Conservation (phyloP, 2,329 filamentous ascomycete genomes). For the Teratosphaeria gauchensis region DNA sequence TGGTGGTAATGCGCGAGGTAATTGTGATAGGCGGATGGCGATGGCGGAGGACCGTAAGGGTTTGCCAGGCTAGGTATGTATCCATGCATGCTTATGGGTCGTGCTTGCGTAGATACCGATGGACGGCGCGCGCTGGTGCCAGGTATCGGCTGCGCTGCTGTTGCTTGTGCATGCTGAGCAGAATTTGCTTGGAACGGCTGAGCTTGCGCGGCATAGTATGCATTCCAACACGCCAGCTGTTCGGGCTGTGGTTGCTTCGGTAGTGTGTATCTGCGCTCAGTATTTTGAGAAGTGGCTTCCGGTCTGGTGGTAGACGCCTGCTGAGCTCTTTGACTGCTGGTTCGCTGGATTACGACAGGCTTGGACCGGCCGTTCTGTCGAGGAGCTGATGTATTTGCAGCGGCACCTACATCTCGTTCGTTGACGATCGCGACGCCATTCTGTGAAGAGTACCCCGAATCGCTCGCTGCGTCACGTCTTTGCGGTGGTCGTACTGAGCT, state of each 20-base stretch:
- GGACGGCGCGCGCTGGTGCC: constrained; percentile 6
- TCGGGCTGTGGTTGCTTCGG: constrained; percentile 1
- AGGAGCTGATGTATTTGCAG: constrained; percentile 1
- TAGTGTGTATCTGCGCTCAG: constrained; percentile 17
- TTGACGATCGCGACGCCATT: constrained; percentile 8
- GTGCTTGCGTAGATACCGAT: constrained; percentile 7
- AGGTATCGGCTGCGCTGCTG: not conserved
- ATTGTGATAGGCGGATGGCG: constrained; percentile 19
- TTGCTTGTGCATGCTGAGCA: not conserved
- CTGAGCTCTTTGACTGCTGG: constrained; percentile 10
- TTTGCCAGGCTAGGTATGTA: constrained; percentile 3
- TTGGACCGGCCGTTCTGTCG: constrained; percentile 6
- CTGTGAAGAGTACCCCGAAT: constrained; percentile 52
- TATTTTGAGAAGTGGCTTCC: constrained; percentile 4
- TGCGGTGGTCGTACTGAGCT: constrained; percentile 20
- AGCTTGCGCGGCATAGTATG: not conserved
- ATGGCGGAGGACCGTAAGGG: constrained; percentile 14
- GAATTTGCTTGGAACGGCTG: constrained; percentile 1
- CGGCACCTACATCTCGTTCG: constrained; percentile 2
- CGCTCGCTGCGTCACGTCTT: constrained; percentile 43
- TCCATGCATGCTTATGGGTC: constrained; percentile 15
- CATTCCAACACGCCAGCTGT: constrained; percentile 1
- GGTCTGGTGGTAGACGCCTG: constrained; percentile 5
- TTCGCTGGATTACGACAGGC: constrained; percentile 16
- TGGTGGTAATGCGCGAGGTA: constrained; percentile 8